These are phyloP conservation scores for Pleurotus ostreatus DNA, from an alignment of 768 basidiomycete genomes.

Conservation along the genomic window DNA sequence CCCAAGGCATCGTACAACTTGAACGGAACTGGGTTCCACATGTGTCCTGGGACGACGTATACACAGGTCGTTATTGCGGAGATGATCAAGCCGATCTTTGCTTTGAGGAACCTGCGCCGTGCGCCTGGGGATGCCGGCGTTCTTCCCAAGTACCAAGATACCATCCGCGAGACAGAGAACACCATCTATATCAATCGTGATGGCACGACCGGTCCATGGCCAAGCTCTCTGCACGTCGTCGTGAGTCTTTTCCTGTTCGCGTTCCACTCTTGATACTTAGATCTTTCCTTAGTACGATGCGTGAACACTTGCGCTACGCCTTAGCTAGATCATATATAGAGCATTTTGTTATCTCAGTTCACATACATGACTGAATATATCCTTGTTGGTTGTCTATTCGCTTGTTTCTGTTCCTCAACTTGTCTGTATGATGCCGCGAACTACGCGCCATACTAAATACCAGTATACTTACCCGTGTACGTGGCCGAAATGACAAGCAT, in stretches of 20 bases:
- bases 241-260: background rate
- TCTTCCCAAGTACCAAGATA: background rate
- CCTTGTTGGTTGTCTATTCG: too few species aligned
- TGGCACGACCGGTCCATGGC: background rate
- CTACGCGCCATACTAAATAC: too few species aligned
- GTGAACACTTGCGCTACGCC: too few species aligned
- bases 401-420: too few species aligned
- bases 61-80: constrained; percentile 9
- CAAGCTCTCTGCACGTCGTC: background rate
- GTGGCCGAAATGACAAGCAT: too few species aligned
- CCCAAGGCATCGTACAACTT: constrained; percentile 25
- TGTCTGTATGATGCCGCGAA: too few species aligned
- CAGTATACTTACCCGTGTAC: too few species aligned
- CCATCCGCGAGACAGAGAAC: background rate
- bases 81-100: constrained; percentile 11
- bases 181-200: background rate
- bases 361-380: too few species aligned
- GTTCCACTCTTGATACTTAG: too few species aligned
- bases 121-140: background rate
- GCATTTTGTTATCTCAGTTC: too few species aligned
- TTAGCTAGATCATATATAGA: too few species aligned
- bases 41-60: constrained; percentile 10
- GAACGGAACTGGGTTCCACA: constrained; percentile 20
- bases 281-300: too few species aligned
- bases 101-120: constrained; percentile 12